Evolutionary conservation across 2,329 filamentous ascomycete genomes (phyloP), one percentile per base, ranked within the genome.

Genomic region (Daldinia sp.): DNA sequence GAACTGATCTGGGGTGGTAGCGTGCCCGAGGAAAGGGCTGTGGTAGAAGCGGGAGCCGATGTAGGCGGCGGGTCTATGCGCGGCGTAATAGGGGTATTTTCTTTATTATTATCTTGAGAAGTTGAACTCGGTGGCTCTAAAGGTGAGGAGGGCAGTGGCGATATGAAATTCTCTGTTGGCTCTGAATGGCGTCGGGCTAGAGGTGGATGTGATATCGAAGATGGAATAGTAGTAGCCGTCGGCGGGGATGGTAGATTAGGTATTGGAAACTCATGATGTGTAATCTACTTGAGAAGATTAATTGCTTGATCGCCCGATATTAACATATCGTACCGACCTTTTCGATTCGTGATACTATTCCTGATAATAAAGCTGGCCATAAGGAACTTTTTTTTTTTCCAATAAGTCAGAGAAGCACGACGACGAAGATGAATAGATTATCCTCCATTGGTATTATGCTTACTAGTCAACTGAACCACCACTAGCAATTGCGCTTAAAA

Each of bases 221-320:
- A 75, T 7, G 73, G 71, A 23, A 75, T 67, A n/a, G 68, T 72
- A 30, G 69, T 63, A 12, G 71, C 44, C 12, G 73, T 37, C 64
- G 75, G 63, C 1, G 74, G 58, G 12, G 86, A 23, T 54, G 51
- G 85, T 59, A 88, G 80, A 60, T 82, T 84, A 10, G 92, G 92
- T 73, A 91, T 90, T 46, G 92, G 89, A 74, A 97, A 97, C 59
- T 91, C 90, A 77, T 89, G 85, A 79, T 88, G 87, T 44, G 92
- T 88, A 73, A 94, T 95, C 93, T 97, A 67, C 60, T 64, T 57
- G 53, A 3, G 41, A 42, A 39, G 37, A 33, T 46, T 10, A 59
- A 57, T 10, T 68, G 39, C 68, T 66, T 30, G 37, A 39, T 46
- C 26, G 2, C n/a, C 42, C 2, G 30, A 41, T n/a, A 30, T 42